Evolutionary conservation across 148 eudicot genomes (phyloP), one percentile per base, ranked within the genome.

Genomic region (Arbutus unedo): DNA sequence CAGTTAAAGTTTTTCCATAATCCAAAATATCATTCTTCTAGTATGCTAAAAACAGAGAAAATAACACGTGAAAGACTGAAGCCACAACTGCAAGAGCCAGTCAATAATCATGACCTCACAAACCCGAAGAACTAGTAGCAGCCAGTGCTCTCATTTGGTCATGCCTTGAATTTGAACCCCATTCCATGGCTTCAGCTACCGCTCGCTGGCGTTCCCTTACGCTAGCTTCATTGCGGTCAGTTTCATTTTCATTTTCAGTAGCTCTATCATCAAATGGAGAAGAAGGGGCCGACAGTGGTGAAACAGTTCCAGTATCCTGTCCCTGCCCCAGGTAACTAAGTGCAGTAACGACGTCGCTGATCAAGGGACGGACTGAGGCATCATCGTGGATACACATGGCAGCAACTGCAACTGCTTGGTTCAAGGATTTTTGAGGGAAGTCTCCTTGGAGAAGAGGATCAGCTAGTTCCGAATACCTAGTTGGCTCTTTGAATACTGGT

Each of bases 381-480:
- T 92, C 94, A n/a, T 92, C 98, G 62, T 93, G 96, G 38, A 94
- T 90, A 72, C 98, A 94, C 98, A 94, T 92, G 2, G 98, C 91
- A 44, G 96, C 93, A 49, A 94, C 87, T 19, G 96, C 98, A 49
- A 94, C 92, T 10, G 91, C 92, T 83, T 92, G 98, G 77, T 91
- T 91, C 76, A 94, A 77, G 57, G 91, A 81, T 83, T 93, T 94
- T 43, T 75, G 73, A 3, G 94, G 93, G 81, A 76, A 88, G 4
- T 89, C 76, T 43, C 89, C 91, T 23, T 53, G 72, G 5, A 94
- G 90, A 49, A 85, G 87, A 11, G 96, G 94, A 87, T 94, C 98
- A 5, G 91, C 96, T 74, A 94, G 84, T 64, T 87, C 82, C 4
- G 89, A 81, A 72, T 81, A 91, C 79, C 84, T 90, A 11, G 82